Evolutionary conservation across 306 rosid species (phyloP), one percentile per base, ranked within the genome.

Genomic region (Chamaecrista fasciculata): DNA sequence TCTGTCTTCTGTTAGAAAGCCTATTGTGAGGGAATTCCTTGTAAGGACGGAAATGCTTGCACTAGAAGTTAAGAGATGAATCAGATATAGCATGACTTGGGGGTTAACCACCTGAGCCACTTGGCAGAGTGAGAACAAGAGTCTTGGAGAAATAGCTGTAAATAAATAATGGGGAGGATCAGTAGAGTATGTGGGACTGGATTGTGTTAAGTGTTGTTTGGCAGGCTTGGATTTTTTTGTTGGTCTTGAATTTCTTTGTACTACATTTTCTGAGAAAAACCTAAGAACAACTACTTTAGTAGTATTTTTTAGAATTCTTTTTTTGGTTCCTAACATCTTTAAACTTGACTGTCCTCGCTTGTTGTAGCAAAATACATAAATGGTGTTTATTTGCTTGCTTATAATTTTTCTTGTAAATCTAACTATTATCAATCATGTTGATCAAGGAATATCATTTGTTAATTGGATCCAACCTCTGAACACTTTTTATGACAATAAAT

Each of bases 361-460:
- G n/a, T 53, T 31, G n/a, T 63, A 24, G 57, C 49, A 36, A 55
- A 55, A 37, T 62, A n/a, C 21, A 6, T n/a, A n/a, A n/a, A 8
- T 43, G 37, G 46, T 18, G 44, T 33, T 79, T 62, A 28, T 62
- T 72, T 62, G 64, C 40, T 67, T 37, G 64, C 21, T 28, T 33
- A 37, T 51, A 67, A 33, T 63, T 63, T 43, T 5, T 40, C 4
- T 43, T 40, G 8, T 4, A 26, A 3, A 1, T n/a, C 11, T 15
- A 26, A 3, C n/a, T 18, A 42, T 40, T 25, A 42, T 42, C 43
- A 69, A 56, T 39, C 5, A 6, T 55, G 21, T 14, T 55, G 63
- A 33, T 70, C 50, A 21, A 55, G 28, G 40, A 69, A 62, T 37
- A 47, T 37, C 16, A 4, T 46, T 48, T 62, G 43, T 52, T 4